Evolutionary conservation across 192 early-diverging fungal genomes (phyloP).

Genomic region (Coemansia sp.): DNA sequence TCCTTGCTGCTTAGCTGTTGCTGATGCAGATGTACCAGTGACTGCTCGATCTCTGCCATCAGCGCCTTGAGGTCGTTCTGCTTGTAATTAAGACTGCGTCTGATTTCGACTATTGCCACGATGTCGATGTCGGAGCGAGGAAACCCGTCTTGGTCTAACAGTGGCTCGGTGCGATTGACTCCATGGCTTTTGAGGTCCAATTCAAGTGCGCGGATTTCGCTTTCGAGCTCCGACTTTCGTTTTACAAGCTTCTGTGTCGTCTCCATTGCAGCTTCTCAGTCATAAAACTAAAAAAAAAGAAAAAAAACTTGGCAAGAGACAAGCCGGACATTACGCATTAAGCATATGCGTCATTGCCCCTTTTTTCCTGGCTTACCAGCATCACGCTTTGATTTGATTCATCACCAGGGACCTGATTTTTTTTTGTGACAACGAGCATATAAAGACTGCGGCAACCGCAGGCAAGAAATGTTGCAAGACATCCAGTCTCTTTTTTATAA

Average conservation of each 20-base stretch:
- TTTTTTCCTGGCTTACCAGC: too few species aligned
- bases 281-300: not conserved
- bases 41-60: constrained; percentile 60
- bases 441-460: too few species aligned
- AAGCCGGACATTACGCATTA: too few species aligned
- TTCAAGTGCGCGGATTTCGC: constrained; percentile 35
- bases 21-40: constrained; percentile 55
- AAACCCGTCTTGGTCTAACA: constrained; percentile 65
- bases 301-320: constrained; percentile 1
- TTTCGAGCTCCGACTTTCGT: constrained; percentile 36
- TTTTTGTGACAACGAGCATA: too few species aligned
- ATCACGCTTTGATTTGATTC: too few species aligned
- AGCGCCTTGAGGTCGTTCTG: constrained; percentile 62
- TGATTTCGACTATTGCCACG: constrained; percentile 56
- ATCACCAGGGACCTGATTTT: too few species aligned
- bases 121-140: constrained; percentile 73
- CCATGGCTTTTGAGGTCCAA: constrained; percentile 34
- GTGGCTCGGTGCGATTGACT: constrained; percentile 54
- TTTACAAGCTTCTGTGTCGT: constrained; percentile 28
- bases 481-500: too few species aligned
- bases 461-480: too few species aligned
- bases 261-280: constrained; percentile 20
- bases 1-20: not conserved
- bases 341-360: too few species aligned
- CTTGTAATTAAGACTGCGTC: constrained; percentile 55